A percentile compares a stretch with the other conserved stretches of the same genome.
phyloP scores from a whole-genome alignment of 257 asterid genomes.

The Solanum gracilifrons region DNA sequence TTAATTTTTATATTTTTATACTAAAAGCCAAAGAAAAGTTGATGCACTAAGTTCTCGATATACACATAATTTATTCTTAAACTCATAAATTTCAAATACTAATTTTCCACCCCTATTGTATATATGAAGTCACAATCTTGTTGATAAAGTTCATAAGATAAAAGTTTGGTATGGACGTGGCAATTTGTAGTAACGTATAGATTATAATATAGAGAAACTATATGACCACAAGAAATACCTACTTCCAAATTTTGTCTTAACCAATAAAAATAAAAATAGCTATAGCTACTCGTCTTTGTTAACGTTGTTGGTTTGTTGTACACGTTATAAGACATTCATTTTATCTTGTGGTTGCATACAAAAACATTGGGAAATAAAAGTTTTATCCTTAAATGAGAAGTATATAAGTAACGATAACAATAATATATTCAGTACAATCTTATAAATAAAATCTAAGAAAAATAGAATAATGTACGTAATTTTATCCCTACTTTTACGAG shows the following conservation, averaged over 20 bases:
- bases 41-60: no score
- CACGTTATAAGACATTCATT: not conserved
- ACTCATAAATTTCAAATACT: not conserved
- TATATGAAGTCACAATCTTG: not conserved
- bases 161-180: not conserved
- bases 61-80: no score
- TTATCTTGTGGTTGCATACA: not conserved
- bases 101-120: not conserved
- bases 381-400: not conserved
- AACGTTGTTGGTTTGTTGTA: not conserved
- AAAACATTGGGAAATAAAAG: not conserved
- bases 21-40: no score
- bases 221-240: slow-evolving; percentile 6
- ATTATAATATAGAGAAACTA: not conserved
- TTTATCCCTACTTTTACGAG: not conserved
- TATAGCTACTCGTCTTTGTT: not conserved
- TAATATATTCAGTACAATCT: not conserved
- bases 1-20: no score
- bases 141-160: not conserved
- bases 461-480: not conserved
- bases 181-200: not conserved
- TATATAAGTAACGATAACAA: not conserved
- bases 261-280: not conserved
- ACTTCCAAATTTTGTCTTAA: not conserved
- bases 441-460: rapidly evolving